Conservation (phyloP, 176 grass and related monocot genomes). For the Thalia dealbata region DNA sequence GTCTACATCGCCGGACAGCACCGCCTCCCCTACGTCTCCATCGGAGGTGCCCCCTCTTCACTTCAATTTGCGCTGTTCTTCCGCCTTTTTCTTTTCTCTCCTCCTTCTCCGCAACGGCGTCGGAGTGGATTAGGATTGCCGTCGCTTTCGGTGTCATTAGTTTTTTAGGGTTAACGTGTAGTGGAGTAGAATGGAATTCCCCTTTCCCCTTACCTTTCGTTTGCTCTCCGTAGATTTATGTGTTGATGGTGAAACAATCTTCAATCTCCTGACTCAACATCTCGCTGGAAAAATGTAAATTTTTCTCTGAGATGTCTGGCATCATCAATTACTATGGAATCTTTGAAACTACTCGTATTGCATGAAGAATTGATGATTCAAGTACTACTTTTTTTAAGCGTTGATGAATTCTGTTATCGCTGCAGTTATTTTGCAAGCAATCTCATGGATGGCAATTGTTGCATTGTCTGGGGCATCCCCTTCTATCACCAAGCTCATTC, state of each 20-base stretch:
- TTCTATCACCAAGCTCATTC: conserved; percentile 49
- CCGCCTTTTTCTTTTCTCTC: neutral
- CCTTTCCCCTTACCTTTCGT: too few species aligned
- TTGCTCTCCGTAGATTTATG: too few species aligned
- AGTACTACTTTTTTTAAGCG: too few species aligned
- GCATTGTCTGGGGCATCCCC: conserved; percentile 41
- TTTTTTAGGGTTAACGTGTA: too few species aligned
- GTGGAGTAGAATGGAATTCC: too few species aligned
- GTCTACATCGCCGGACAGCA: conserved; percentile 54
- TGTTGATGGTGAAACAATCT: neutral
- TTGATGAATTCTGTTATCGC: too few species aligned
- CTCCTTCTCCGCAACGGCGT: neutral
- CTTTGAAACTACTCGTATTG: too few species aligned
- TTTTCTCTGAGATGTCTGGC: neutral
- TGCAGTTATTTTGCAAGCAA: conserved; percentile 90
- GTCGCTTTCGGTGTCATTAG: neutral
- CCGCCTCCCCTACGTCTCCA: conserved; percentile 83
- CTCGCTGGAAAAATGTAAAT: neutral
- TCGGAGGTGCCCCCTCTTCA: conserved; percentile 49
- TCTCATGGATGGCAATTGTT: conserved; percentile 81
- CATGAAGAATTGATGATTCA: too few species aligned
- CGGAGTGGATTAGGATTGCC: neutral
- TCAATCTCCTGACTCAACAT: neutral
- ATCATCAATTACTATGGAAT: conserved; percentile 1
- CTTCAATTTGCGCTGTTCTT: neutral